These are phyloP conservation scores for Colletotrichum costaricense DNA, from an alignment of 2,329 filamentous ascomycete genomes.

Conservation along the genomic window DNA sequence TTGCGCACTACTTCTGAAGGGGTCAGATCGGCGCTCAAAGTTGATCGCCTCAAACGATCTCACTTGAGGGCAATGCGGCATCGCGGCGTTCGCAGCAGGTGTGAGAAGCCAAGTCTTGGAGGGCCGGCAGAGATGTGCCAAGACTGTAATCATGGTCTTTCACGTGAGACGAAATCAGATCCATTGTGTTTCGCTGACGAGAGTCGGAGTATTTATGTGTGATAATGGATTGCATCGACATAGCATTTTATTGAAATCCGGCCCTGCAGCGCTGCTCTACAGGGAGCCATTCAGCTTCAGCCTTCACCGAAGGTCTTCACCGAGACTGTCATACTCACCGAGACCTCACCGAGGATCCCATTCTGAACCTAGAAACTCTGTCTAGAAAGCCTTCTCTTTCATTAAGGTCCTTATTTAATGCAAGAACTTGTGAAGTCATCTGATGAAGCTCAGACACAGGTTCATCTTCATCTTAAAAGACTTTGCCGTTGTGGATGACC, in stretches of 20 bases:
- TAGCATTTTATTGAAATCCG: not conserved
- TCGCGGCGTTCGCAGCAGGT: not conserved
- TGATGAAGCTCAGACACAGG: not conserved
- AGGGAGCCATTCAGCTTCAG: not conserved
- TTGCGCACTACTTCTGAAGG: not conserved
- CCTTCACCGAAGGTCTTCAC: not conserved
- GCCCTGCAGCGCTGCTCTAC: not conserved
- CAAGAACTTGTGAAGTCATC: not conserved
- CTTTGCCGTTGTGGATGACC: not conserved
- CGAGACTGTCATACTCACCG: not conserved
- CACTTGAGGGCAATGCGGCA: not conserved
- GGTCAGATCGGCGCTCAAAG: not conserved
- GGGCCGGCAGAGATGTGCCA: not conserved
- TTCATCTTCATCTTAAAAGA: not conserved
- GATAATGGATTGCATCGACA: not conserved
- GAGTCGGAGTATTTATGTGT: not conserved
- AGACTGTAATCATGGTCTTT: not conserved
- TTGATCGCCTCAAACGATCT: not conserved
- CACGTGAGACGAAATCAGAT: not conserved
- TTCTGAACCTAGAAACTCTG: not conserved
- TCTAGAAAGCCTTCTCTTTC: not conserved
- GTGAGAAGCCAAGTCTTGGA: slow-evolving; percentile 1
- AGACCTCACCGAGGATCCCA: not conserved
- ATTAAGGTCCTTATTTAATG: not conserved
- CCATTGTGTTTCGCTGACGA: not conserved